Evolutionary conservation across 345 rosid species (phyloP).

Genomic region (Populus deltoides): DNA sequence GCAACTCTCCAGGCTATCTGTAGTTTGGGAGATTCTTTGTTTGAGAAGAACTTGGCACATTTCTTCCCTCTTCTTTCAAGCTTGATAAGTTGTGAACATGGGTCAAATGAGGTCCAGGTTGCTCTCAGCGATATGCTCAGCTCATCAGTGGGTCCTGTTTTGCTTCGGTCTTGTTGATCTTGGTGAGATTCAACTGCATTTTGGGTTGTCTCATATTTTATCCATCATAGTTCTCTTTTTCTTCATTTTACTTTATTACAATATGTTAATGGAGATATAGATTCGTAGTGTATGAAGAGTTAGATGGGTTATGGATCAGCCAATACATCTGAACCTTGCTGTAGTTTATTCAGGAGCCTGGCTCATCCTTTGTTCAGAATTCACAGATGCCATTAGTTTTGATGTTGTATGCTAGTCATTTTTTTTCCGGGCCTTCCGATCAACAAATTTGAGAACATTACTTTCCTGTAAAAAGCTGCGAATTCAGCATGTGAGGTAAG

Average conservation of each 20-base stretch:
- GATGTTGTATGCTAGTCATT: slow-evolving; percentile 39
- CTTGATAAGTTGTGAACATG: slow-evolving; percentile 91
- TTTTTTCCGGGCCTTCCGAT: neutral
- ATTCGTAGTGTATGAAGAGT: slow-evolving; percentile 35
- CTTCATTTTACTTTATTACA: neutral
- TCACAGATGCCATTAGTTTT: slow-evolving; percentile 18
- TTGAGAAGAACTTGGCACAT: slow-evolving; percentile 59
- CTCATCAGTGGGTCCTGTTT: slow-evolving; percentile 72
- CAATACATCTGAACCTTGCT: slow-evolving; percentile 13
- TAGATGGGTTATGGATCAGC: slow-evolving; percentile 26
- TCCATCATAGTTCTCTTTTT: slow-evolving; percentile 7
- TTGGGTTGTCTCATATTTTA: slow-evolving; percentile 29
- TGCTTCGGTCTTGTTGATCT: slow-evolving; percentile 67
- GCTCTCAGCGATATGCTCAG: slow-evolving; percentile 91
- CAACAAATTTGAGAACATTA: slow-evolving; percentile 1
- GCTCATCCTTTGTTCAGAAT: slow-evolving; percentile 22
- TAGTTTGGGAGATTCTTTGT: slow-evolving; percentile 66
- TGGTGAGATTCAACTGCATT: slow-evolving; percentile 19
- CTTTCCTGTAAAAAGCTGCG: slow-evolving; percentile 18
- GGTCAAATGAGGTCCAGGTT: slow-evolving; percentile 80
- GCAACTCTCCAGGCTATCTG: slow-evolving; percentile 77
- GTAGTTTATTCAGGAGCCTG: slow-evolving; percentile 21
- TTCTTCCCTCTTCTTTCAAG: slow-evolving; percentile 77
- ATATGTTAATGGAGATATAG: slow-evolving; percentile 28
- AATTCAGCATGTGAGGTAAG: slow-evolving; percentile 8